Evolutionary conservation across 805 yeast species (phyloP).

Genomic region (Peterozyma toletana): DNA sequence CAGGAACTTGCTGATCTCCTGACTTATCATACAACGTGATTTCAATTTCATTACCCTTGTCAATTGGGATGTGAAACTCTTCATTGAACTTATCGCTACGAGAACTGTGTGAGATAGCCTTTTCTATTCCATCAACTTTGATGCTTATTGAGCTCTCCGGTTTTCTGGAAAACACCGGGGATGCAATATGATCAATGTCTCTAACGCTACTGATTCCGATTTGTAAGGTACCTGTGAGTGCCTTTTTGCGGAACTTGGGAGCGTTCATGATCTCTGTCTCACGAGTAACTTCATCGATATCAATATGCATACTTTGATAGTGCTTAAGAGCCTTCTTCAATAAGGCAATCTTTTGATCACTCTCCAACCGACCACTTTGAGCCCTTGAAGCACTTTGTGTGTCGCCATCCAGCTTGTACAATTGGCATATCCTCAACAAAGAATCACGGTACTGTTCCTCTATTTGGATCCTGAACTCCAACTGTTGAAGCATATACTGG

Average conservation of each 20-base stretch:
- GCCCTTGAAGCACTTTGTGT: conserved; percentile 80
- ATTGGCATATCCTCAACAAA: conserved; percentile 77
- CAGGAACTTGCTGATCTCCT: conserved; percentile 67
- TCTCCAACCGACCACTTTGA: conserved; percentile 77
- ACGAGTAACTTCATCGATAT: conserved; percentile 56
- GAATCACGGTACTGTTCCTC: conserved; percentile 93
- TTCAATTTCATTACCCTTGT: conserved; percentile 89
- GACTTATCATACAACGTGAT: conserved; percentile 78
- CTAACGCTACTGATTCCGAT: conserved; percentile 71
- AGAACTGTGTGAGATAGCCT: conserved; percentile 67
- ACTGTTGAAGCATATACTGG: conserved; percentile 90
- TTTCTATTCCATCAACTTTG: conserved; percentile 84
- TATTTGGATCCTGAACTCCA: conserved; percentile 88
- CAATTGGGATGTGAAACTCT: conserved; percentile 71
- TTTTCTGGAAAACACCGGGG: conserved; percentile 68
- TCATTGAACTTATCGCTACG: conserved; percentile 81
- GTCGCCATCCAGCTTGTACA: conserved; percentile 90
- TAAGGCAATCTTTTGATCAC: conserved; percentile 77
- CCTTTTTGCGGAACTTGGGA: conserved; percentile 72
- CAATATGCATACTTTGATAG: conserved; percentile 83
- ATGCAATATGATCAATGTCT: conserved; percentile 88
- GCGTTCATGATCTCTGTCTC: conserved; percentile 62
- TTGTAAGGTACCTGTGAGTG: conserved; percentile 73
- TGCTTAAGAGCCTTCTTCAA: conserved; percentile 78
- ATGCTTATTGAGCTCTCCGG: conserved; percentile 75